Base-by-base conservation (phyloP, 2,329 filamentous ascomycete species). In the Claviceps digitariae region DNA sequence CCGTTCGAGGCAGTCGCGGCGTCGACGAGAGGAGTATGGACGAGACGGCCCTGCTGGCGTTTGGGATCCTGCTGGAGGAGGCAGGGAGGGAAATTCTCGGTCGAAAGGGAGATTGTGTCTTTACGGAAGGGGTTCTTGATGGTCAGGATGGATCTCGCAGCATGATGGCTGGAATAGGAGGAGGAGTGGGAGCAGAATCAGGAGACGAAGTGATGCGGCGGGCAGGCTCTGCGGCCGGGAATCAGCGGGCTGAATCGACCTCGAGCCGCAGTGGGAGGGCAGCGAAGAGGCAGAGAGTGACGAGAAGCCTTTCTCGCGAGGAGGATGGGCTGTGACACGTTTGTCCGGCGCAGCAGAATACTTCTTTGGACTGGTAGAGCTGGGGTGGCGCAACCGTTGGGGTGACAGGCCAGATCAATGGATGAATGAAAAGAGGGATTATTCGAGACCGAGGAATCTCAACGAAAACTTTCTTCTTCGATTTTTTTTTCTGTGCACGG, bases 31-130 rank as follows among this genome's bases (percentile, higher is more conserved):
- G 75, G 57, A 86, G 81, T 65, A 80, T 91, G 78, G 85, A 91
- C 62, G 87, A 88, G 69, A 88, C 85, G 15, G 86, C 86, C 4
- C 72, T 91, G 54, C 69, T 91, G 52, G 85, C 86, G 1, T 74
- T 91, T 61, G 86, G 86, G 1, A 81, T 91, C 49, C 66, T 91
- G 54, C 69, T 90, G 44, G 86, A 91, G 67, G 87, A 91, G 66
- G 77, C 79, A 2, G 74, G 78, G 17, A 72, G 74, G 43, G 78
- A 82, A 48, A 65, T 74, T 6, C 68, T 90, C 21, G 86, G 84
- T 4, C 70, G 74, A 52, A 77, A 73, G 13, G 87, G 86, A 23
- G 83, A 89, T 66, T 65, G 88, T 48, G 83, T 85, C 1, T 85
- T 91, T 62, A 81, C 83, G 0, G 85, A 90, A 64, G 76, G 73